Conservation (phyloP, 805 yeast species). For the Lachancea fermentati region DNA sequence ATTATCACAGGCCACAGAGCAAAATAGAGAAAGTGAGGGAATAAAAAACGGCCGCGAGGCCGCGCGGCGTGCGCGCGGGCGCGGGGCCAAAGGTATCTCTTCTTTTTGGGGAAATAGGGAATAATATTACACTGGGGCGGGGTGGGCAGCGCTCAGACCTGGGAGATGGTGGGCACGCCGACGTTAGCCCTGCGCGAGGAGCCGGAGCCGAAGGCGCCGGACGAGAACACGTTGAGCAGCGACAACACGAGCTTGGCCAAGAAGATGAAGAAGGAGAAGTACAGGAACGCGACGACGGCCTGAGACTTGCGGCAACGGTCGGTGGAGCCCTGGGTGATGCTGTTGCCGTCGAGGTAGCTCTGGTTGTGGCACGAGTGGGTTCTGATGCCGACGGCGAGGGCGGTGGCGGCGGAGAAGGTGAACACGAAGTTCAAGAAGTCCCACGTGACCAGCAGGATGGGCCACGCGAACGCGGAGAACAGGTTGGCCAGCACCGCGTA, state of each 20-base stretch:
- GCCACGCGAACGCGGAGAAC: slow-evolving; percentile 79
- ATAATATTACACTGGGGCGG: slow-evolving; percentile 1
- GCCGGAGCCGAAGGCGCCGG: slow-evolving; percentile 47
- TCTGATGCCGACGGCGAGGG: slow-evolving; percentile 85
- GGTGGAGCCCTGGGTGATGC: slow-evolving; percentile 64
- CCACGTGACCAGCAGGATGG: slow-evolving; percentile 62
- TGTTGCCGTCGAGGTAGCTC: slow-evolving; percentile 57
- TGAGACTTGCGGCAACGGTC: slow-evolving; percentile 96
- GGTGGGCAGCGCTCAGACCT: slow-evolving; percentile 49
- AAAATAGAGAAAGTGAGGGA: no score
- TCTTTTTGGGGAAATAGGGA: slow-evolving; percentile 1
- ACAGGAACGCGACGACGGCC: slow-evolving; percentile 75
- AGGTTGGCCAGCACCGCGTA: slow-evolving; percentile 78
- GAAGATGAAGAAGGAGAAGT: slow-evolving; percentile 75
- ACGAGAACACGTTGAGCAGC: slow-evolving; percentile 47
- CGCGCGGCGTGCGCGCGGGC: not conserved
- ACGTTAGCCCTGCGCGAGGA: slow-evolving; percentile 49
- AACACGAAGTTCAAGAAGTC: slow-evolving; percentile 89
- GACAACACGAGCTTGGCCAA: slow-evolving; percentile 56
- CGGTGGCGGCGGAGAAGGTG: slow-evolving; percentile 92
- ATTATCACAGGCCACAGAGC: not conserved
- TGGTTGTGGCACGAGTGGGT: slow-evolving; percentile 78
- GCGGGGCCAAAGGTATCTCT: not conserved
- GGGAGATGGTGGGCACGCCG: slow-evolving; percentile 87
- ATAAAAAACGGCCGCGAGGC: not conserved